Conservation (phyloP, 441 rosid species). For the Jatropha podagrica region DNA sequence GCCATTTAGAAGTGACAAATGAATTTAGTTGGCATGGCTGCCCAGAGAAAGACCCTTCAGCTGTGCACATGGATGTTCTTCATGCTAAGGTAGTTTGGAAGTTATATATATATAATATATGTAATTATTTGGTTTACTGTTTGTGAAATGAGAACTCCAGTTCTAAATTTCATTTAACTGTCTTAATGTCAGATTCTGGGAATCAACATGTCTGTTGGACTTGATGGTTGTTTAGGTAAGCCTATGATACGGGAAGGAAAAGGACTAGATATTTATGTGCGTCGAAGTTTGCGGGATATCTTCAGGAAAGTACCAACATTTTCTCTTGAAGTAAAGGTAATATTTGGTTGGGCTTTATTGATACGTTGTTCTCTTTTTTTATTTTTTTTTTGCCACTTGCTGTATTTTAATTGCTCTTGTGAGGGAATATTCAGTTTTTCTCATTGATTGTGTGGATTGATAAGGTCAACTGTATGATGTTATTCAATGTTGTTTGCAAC, state of each 20-base stretch:
- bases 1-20: constrained; percentile 85
- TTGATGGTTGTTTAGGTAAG: constrained; percentile 77
- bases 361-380: neutral
- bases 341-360: constrained; percentile 4
- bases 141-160: constrained; percentile 11
- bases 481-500: neutral
- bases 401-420: neutral
- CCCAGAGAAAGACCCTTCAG: constrained; percentile 85
- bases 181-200: constrained; percentile 69
- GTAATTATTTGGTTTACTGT: constrained; percentile 16
- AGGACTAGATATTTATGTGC: constrained; percentile 81
- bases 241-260: constrained; percentile 91
- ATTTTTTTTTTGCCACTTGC: neutral
- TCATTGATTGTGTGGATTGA: neutral
- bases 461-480: neutral
- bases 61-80: constrained; percentile 94
- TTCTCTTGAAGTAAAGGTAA: constrained; percentile 91
- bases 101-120: neutral
- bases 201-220: constrained; percentile 95
- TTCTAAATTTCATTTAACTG: constrained; percentile 22
- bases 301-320: constrained; percentile 92
- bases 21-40: constrained; percentile 94
- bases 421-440: neutral
- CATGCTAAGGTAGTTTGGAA: constrained; percentile 72
- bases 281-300: constrained; percentile 96